Conservation (phyloP, 306 rosid species). For the Luffa acutangula region DNA sequence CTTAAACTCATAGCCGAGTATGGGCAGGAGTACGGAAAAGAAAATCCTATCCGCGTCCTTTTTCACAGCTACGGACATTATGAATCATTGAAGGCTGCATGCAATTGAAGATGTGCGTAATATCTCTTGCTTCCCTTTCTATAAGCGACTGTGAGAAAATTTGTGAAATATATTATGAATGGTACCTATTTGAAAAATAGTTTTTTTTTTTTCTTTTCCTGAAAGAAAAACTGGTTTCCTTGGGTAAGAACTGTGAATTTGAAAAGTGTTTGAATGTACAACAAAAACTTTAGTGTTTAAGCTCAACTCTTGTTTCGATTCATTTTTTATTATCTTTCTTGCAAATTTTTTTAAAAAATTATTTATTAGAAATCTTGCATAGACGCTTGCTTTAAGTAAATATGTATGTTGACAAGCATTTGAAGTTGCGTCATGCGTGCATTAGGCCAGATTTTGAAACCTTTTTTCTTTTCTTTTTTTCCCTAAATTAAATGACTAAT, state of each 20-base stretch:
- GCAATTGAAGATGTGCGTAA: neutral
- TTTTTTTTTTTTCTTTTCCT: neutral
- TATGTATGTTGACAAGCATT: too few species aligned
- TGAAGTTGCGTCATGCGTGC: too few species aligned
- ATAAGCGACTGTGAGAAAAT: neutral
- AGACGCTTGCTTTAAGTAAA: too few species aligned
- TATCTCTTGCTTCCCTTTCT: neutral
- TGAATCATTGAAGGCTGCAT: conserved; percentile 33
- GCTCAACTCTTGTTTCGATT: neutral
- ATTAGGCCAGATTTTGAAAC: too few species aligned
- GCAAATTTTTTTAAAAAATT: too few species aligned
- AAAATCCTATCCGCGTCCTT: conserved; percentile 51
- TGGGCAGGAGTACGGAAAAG: conserved; percentile 66
- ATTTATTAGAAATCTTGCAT: too few species aligned
- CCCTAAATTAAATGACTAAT: too few species aligned
- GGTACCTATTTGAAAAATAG: neutral
- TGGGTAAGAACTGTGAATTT: neutral
- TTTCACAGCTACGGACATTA: conserved; percentile 77
- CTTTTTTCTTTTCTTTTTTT: too few species aligned
- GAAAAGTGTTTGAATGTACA: neutral
- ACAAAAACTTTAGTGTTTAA: neutral
- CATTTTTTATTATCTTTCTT: too few species aligned
- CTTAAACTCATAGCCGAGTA: conserved; percentile 66
- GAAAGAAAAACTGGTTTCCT: neutral
- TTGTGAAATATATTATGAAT: neutral